Evolutionary conservation across 768 basidiomycete genomes (phyloP), one percentile per base, ranked within the genome.

Genomic region (Kwoniella dendrophila): DNA sequence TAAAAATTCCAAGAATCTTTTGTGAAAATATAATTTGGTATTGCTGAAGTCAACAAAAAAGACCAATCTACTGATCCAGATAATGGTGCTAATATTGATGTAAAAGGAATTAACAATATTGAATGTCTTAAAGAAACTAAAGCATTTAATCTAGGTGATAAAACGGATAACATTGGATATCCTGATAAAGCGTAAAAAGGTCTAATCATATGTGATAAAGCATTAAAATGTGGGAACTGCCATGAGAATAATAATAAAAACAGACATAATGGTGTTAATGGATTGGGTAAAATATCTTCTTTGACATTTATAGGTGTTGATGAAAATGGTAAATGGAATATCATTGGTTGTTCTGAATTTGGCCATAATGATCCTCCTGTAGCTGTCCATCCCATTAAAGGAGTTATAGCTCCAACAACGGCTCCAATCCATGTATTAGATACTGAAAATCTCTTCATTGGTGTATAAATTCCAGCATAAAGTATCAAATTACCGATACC

Each of bases 191-290:
- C 91, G 79, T 99, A 99, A 20, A 88, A 88, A 10, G 84, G 86
- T 36, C 94, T 86, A 8, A 94, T 84, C 51, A 94, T 82, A 79
- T 96, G 86, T 7, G 93, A 87, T n/a, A 99, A 83, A 1, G 92
- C 79, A 79, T 94, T 97, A 82, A 99, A 98, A 78, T 99, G 95
- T 34, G 95, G 94, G 81, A 98, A 98, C 76, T 99, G 96, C 95
- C 95, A 99, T 63, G 89, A 89, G 81, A 87, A 99, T 8, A 96
- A 84, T 48, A 98, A 79, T 80, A 88, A 83, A 81, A 90, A 91
- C 2, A 99, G 82, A 2, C 88, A 86, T 60, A 90, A 80, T 0
- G 92, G 88, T 0, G 89, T 85, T 41, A 96, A 84, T 0, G 92
- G 87, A 74, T 90, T 93, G 76, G 94, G 86, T 2, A 53, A 18